These are phyloP conservation scores for Serendipita sp. DNA, from an alignment of 768 basidiomycete genomes.

Conservation along the genomic window DNA sequence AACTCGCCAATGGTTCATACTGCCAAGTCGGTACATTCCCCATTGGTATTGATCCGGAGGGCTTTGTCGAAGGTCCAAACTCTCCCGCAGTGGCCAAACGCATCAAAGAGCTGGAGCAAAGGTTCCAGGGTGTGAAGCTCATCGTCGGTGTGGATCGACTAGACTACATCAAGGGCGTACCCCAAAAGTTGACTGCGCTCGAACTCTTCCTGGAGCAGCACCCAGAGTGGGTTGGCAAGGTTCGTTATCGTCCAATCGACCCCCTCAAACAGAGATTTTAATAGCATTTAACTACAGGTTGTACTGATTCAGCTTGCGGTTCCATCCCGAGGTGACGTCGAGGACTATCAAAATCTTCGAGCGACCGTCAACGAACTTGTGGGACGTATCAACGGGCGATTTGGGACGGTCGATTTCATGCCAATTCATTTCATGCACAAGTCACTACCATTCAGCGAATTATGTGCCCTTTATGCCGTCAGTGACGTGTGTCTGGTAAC, in stretches of 20 bases:
- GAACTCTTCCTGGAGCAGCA: conserved; percentile 95
- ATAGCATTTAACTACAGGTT: conserved; percentile 33
- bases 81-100: conserved; percentile 69
- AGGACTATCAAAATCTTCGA: conserved; percentile 96
- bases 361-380: conserved; percentile 96
- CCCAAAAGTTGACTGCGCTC: conserved; percentile 92
- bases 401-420: conserved; percentile 99
- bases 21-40: conserved; percentile 98
- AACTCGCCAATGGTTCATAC: conserved; percentile 75
- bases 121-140: conserved; percentile 89
- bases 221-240: conserved; percentile 99
- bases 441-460: conserved; percentile 78
- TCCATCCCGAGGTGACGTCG: conserved; percentile 94
- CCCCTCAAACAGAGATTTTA: not conserved
- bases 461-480: conserved; percentile 94
- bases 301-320: conserved; percentile 95
- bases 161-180: conserved; percentile 99
- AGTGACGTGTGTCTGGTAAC: conserved; percentile 94
- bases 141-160: conserved; percentile 97
- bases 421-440: conserved; percentile 99
- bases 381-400: conserved; percentile 94
- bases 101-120: conserved; percentile 65
- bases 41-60: conserved; percentile 90
- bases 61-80: conserved; percentile 76
- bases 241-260: conserved; percentile 15